Evolutionary conservation across 352 stramenopile genomes (phyloP).

Genomic region (Phytophthora kernoviae): DNA sequence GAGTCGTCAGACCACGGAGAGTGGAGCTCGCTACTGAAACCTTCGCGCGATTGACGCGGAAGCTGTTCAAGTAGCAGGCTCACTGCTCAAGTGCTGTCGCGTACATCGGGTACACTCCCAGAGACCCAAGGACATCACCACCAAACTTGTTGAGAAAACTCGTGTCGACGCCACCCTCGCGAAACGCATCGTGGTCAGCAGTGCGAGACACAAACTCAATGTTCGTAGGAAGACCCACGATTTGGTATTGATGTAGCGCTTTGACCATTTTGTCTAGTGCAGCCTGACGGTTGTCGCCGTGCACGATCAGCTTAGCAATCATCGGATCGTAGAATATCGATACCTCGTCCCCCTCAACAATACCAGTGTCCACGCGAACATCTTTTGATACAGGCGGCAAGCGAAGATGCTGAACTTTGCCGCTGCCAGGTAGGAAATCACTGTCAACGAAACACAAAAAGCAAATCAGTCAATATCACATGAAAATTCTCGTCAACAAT

Average conservation of each 20-base stretch:
- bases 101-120: constrained; percentile 57
- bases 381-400: constrained; percentile 68
- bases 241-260: constrained; percentile 92
- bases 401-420: constrained; percentile 82
- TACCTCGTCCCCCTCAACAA: constrained; percentile 89
- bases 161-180: constrained; percentile 90
- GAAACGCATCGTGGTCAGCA: constrained; percentile 88
- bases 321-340: constrained; percentile 95
- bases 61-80: constrained; percentile 76
- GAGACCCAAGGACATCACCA: constrained; percentile 77
- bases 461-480: constrained; percentile 2
- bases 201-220: constrained; percentile 94
- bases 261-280: constrained; percentile 85
- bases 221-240: constrained; percentile 93
- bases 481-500: constrained; percentile 2
- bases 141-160: constrained; percentile 93
- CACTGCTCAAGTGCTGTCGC: constrained; percentile 74
- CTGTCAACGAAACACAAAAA: constrained; percentile 28
- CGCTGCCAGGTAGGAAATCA: constrained; percentile 92
- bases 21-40: constrained; percentile 46
- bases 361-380: constrained; percentile 91
- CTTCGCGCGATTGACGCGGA: constrained; percentile 32
- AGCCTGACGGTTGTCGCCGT: constrained; percentile 83
- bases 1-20: constrained; percentile 64
- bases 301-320: constrained; percentile 94